phyloP scores from a whole-genome alignment of 2,329 filamentous ascomycete genomes.

The Microsporum ferrugineum region DNA sequence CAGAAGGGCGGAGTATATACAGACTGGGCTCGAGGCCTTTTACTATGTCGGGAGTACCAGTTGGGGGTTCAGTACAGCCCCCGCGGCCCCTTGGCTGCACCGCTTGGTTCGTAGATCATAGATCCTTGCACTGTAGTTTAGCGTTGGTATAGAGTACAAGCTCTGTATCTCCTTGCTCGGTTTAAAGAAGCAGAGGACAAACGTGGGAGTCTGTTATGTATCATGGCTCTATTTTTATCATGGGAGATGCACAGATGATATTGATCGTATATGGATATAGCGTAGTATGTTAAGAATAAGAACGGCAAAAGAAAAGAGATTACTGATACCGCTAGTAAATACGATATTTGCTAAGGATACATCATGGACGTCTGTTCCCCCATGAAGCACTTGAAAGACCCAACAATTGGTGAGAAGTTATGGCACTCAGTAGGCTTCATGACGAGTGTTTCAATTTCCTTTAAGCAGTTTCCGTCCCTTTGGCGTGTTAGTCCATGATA shows the following conservation, averaged over 20 bases:
- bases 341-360: neutral
- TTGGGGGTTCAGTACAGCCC: neutral
- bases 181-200: neutral
- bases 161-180: neutral
- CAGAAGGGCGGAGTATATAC: neutral
- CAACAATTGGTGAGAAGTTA: neutral
- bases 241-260: neutral
- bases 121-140: slow-evolving; percentile 2
- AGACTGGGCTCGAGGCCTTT: neutral
- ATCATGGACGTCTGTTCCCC: neutral
- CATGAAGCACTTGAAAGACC: neutral
- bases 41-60: neutral
- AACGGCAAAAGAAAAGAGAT: neutral
- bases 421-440: neutral
- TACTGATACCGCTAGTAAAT: neutral
- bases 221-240: neutral
- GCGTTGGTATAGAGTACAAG: neutral
- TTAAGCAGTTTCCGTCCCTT: neutral
- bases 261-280: neutral
- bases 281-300: no score
- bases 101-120: neutral
- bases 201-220: neutral
- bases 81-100: neutral
- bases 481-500: neutral
- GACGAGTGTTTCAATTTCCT: neutral